A percentile compares a stretch with the other conserved stretches of the same genome.
phyloP scores from a whole-genome alignment of 805 yeast species.

The Wickerhamiella sergipiensis region DNA sequence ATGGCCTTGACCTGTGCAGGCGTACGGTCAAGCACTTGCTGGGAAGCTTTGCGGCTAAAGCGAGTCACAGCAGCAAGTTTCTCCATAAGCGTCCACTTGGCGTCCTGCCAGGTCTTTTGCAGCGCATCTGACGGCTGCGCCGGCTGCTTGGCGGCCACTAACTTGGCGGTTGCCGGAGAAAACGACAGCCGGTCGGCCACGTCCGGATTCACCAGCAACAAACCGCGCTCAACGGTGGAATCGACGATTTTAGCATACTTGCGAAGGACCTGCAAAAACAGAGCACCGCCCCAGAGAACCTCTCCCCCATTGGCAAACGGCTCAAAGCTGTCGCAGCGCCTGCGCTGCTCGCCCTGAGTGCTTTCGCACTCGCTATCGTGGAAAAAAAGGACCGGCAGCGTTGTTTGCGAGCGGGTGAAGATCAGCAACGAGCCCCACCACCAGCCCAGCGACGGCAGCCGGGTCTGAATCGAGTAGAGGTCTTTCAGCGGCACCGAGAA shows the following conservation, averaged over 20 bases:
- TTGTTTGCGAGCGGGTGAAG: conserved; percentile 46
- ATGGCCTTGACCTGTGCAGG: conserved; percentile 47
- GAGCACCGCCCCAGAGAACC: conserved; percentile 83
- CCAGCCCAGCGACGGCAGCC: conserved; percentile 75
- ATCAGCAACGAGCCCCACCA: conserved; percentile 84
- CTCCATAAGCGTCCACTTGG: conserved; percentile 80
- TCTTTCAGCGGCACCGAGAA: conserved; percentile 48
- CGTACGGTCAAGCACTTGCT: conserved; percentile 40
- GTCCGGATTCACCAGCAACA: conserved; percentile 68
- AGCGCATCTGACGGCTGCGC: conserved; percentile 28
- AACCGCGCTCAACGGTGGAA: conserved; percentile 57
- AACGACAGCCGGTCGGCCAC: conserved; percentile 50
- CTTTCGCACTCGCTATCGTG: conserved; percentile 82
- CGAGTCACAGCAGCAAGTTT: conserved; percentile 68
- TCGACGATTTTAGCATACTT: conserved; percentile 47
- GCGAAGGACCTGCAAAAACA: conserved; percentile 45
- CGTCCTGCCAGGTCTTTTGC: conserved; percentile 41
- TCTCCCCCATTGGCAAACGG: conserved; percentile 40
- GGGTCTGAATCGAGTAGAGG: conserved; percentile 65
- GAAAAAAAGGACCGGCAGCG: conserved; percentile 75
- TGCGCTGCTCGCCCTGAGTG: conserved; percentile 46
- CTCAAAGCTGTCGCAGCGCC: conserved; percentile 52
- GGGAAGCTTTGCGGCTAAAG: conserved; percentile 49
- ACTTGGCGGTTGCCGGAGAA: conserved; percentile 30
- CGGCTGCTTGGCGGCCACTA: not conserved